Evolutionary conservation across 2,329 filamentous ascomycete species (phyloP).

Genomic region (Colletotrichum sp.): DNA sequence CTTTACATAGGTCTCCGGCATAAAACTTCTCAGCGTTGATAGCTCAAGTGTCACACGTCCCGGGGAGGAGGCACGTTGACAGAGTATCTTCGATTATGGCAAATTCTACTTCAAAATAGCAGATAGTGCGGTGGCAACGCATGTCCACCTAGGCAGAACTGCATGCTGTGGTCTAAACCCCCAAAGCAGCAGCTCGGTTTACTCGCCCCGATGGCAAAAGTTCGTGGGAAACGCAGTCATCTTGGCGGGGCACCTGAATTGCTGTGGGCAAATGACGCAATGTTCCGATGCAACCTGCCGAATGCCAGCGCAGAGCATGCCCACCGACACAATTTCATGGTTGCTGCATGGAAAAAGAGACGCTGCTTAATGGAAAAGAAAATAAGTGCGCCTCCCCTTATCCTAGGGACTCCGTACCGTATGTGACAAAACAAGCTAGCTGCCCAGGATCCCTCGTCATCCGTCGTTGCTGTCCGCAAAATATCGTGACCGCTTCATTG

Average conservation of each 20-base stretch:
- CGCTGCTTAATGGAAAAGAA: background rate
- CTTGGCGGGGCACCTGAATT: background rate
- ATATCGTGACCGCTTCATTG: background rate
- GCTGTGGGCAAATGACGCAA: conserved; percentile 8
- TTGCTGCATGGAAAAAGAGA: background rate
- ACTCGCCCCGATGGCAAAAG: background rate
- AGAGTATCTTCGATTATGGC: background rate
- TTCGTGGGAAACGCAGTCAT: background rate
- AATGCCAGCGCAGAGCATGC: background rate
- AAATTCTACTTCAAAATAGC: background rate
- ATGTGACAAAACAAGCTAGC: conserved; percentile 17
- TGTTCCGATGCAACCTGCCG: background rate
- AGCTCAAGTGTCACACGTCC: background rate
- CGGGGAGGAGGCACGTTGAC: background rate
- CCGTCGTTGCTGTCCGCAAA: background rate
- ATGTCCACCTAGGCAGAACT: background rate
- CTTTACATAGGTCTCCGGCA: background rate
- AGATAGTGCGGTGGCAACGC: background rate
- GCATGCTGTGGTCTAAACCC: background rate
- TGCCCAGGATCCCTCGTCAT: background rate
- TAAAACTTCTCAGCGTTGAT: background rate
- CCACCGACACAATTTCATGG: background rate
- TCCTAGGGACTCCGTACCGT: background rate
- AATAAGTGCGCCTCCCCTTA: conserved; percentile 14
- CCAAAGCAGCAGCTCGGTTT: background rate